phyloP scores from a whole-genome alignment of 2,329 filamentous ascomycete species.

The Ceratocystis alfenasii region DNA sequence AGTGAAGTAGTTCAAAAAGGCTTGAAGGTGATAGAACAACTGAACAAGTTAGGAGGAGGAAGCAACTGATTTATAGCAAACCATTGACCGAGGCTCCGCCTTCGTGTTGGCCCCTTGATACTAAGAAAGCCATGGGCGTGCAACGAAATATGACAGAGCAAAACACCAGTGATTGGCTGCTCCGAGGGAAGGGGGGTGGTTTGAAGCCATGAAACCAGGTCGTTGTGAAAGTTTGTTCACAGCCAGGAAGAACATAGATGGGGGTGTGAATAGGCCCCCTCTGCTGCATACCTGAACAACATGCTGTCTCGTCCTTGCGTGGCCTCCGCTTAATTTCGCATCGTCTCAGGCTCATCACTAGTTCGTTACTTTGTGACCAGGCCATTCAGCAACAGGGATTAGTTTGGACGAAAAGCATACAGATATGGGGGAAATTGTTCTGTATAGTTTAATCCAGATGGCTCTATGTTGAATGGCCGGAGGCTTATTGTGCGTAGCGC shows the following conservation, averaged over 20 bases:
- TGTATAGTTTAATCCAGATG: too few relatives aligned
- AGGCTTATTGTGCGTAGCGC: too few relatives aligned
- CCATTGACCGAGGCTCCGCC: background rate
- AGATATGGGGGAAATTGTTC: too few relatives aligned
- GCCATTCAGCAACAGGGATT: background rate
- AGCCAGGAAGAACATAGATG: background rate
- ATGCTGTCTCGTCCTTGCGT: background rate
- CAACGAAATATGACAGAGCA: background rate
- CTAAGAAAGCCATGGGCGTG: background rate
- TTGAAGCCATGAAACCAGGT: background rate
- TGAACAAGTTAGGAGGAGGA: background rate
- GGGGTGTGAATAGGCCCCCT: background rate
- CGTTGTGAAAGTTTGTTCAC: background rate
- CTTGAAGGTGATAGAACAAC: conserved; percentile 1
- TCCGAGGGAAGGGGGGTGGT: background rate
- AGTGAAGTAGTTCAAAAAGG: conserved; percentile 10
- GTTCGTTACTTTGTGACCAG: background rate
- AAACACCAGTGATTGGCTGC: background rate
- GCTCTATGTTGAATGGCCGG: too few relatives aligned
- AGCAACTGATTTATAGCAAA: background rate
- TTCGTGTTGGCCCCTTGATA: background rate
- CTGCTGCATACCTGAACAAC: background rate
- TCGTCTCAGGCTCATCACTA: conserved; percentile 7
- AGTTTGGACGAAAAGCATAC: background rate
- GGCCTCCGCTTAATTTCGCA: conserved; percentile 3